Percentiles rank a stretch among this genome's conserved stretches.
Evolutionary conservation across 2,329 filamentous ascomycete genomes (phyloP).

Genomic region (Colletotrichum lupini): DNA sequence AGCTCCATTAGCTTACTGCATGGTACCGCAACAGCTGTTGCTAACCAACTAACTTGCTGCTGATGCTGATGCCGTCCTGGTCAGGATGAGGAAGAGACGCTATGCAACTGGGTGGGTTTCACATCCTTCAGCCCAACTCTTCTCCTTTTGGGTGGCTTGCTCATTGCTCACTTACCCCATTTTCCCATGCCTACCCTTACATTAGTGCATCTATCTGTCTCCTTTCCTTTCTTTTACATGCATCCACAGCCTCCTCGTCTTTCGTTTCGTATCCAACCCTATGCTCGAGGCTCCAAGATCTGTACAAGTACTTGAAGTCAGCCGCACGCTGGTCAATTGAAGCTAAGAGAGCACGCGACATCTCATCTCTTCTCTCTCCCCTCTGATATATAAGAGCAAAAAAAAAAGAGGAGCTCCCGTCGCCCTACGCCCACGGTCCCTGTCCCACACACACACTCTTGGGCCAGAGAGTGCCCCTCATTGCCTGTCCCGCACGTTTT

Average conservation of each 20-base stretch:
- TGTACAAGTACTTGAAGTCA: constrained; percentile 1
- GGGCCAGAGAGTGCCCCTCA: constrained; percentile 16
- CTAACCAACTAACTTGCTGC: neutral
- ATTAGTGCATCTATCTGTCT: neutral
- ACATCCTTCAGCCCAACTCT: constrained; percentile 28
- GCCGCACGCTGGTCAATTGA: constrained; percentile 7
- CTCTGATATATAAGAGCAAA: constrained; percentile 8
- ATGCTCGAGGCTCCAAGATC: neutral
- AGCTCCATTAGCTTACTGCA: constrained; percentile 25
- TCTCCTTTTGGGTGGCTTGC: constrained; percentile 14
- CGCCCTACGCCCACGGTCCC: constrained; percentile 12
- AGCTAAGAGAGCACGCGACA: constrained; percentile 14
- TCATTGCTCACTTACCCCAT: constrained; percentile 4
- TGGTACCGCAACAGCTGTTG: constrained; percentile 16
- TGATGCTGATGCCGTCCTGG: neutral
- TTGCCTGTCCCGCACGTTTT: constrained; percentile 25
- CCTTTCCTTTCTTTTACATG: constrained; percentile 10
- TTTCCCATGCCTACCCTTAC: neutral
- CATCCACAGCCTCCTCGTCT: neutral
- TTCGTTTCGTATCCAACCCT: constrained; percentile 2
- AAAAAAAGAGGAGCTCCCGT: neutral
- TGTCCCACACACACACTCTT: constrained; percentile 7
- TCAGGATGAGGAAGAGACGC: constrained; percentile 9
- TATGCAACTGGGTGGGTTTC: constrained; percentile 34
- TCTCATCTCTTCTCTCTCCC: neutral